Percentiles rank a stretch among this genome's conserved stretches.
phyloP scores from a whole-genome alignment of 2,329 filamentous ascomycete genomes.

The Trichophyton verrucosum region DNA sequence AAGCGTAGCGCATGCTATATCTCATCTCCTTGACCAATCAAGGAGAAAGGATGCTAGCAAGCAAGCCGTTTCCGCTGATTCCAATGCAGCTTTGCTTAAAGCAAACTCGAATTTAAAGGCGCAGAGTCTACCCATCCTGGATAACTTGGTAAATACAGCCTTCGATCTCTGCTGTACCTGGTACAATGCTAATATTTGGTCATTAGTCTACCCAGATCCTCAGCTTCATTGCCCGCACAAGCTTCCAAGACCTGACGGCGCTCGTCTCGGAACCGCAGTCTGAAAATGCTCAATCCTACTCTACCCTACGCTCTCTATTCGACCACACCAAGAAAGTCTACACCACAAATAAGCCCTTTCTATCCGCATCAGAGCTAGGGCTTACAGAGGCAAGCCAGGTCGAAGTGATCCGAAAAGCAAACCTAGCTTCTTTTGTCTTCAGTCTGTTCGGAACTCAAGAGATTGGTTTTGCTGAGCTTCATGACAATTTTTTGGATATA shows the following conservation, averaged over 20 bases:
- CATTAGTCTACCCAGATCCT: constrained; percentile 47
- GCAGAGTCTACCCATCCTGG: constrained; percentile 48
- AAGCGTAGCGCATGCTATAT: constrained; percentile 30
- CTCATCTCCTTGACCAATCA: constrained; percentile 33
- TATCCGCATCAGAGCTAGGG: constrained; percentile 42
- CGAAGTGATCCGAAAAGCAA: constrained; percentile 50
- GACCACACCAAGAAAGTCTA: constrained; percentile 53
- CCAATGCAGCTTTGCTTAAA: constrained; percentile 24
- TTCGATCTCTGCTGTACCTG: constrained; percentile 5
- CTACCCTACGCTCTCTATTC: constrained; percentile 49
- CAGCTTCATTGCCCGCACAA: constrained; percentile 44
- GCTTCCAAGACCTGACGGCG: constrained; percentile 44
- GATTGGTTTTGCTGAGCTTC: constrained; percentile 51
- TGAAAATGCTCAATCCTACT: constrained; percentile 49
- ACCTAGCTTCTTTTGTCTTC: constrained; percentile 52
- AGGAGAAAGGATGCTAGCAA: constrained; percentile 29
- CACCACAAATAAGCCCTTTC: constrained; percentile 43
- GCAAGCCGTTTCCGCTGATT: constrained; percentile 21
- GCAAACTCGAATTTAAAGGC: constrained; percentile 40
- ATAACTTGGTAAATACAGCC: constrained; percentile 42
- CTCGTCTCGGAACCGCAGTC: constrained; percentile 45
- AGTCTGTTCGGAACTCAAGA: constrained; percentile 53
- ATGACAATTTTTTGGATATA: constrained; percentile 51
- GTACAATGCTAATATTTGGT: constrained; percentile 7
- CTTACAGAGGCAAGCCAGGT: constrained; percentile 42